Base-by-base conservation (phyloP, 148 eudicot species). In the Cornus controversa region DNA sequence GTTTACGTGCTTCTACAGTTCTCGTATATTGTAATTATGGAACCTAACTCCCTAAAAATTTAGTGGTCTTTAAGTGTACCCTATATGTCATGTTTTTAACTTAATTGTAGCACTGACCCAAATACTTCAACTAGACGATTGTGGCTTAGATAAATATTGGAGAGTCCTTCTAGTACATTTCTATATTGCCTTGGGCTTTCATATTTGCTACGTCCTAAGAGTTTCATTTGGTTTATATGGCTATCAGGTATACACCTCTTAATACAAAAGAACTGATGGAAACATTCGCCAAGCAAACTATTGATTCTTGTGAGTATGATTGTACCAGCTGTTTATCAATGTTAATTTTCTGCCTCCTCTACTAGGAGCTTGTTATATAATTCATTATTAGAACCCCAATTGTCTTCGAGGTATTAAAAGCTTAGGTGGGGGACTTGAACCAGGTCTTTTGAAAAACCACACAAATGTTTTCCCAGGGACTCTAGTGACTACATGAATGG, bases 251-350 rank as follows among this genome's bases (percentile, higher is more conserved):
- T 82, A 90, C 97, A 23, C 95, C 99, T 69, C 91, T 96, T 75
- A 85, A 84, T 66, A 96, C 98, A 58, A 86, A 86, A 85, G 92
- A 86, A 83, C 86, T 96, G 73, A 86, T 93, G 83, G 99, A 96
- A 84, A 82, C 85, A 62, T 87, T 83, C 85, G 71, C 90, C 72
- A 85, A 96, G 85, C 89, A 84, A 86, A 85, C 85, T 36, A 78
- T 96, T 76, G 91, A 93, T 74, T 90, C 94, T 57, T 96, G 98
- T 93, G 79, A 91, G 98, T 90, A 68, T 73, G 71, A 53, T 73
- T 25, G 24, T 29, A 67, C 37, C 63, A 7, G 64, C 20, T 60
- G 9, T 54, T 45, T 10, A 45, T 45, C 50, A 45, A 45, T 1
- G 9, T 8, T 22, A 50, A 14, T 57, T 58, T 67, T 24, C 45